Evolutionary conservation across 139 green algal genomes (phyloP), one percentile per base, ranked within the genome.

Genomic region (Chlorella sp.): DNA sequence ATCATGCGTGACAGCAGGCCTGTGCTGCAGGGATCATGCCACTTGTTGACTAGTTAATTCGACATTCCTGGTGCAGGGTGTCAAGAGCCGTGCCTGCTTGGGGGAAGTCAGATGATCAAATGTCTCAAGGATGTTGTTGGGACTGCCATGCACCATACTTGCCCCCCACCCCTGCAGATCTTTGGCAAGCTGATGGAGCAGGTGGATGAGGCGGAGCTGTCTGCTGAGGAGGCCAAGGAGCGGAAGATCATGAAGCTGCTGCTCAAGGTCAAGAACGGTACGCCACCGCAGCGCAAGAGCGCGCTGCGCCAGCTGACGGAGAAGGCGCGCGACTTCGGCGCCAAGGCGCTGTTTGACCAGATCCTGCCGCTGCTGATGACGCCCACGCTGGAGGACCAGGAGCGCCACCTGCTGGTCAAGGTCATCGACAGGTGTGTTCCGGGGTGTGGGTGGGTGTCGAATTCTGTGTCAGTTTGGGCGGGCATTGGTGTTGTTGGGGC

Each of bases 241-340:
- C 90, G 94, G 66, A 96, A 95, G 80, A 98, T 99, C 86, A 97
- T 99, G 90, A 98, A 97, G 83, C 82, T 99, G 78, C 89, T 99
- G 82, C 88, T 98, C 63, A 99, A 99, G 67, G 82, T 98, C 62
- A 99, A 99, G 83, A 99, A 98, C 77, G 95, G 95, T 24, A 97
- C 93, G 24, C 94, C 95, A 14, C 92, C 91, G n/a, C 95, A 99
- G 86, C 84, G 95, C 74, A 99, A 99, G 87, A 85, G 74, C 2
- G 92, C 93, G 24, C 85, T 99, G 76, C 83, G 95, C 24, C 76
- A 97, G 83, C 86, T 99, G 5, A 98, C 95, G 3, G 95, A 99
- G 80, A 98, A 98, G 84, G 93, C 95, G 10, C 81, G 93, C 32
- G 95, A 98, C 36, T 93, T 99, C 74, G 95, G 95, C 33, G 94